Evolutionary conservation across 2,329 filamentous ascomycete genomes (phyloP).

Genomic region (Kalmusia sp.): DNA sequence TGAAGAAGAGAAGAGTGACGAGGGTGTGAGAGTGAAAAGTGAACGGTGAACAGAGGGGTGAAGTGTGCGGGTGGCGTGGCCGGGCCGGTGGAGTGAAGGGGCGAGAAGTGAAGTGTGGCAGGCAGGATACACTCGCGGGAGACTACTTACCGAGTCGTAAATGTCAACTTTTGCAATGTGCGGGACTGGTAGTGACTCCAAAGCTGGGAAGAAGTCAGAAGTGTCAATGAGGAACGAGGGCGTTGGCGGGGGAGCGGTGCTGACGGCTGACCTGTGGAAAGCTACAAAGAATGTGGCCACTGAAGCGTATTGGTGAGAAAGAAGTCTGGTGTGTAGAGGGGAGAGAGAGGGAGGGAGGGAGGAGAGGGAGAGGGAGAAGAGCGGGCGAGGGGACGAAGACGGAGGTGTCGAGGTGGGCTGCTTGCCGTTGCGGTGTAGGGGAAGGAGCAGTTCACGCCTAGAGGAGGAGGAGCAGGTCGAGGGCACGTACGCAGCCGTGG

Average conservation of each 20-base stretch:
- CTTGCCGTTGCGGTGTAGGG: constrained; percentile 29
- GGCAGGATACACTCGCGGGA: too few species aligned
- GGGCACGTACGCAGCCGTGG: constrained; percentile 21
- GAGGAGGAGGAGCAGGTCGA: constrained; percentile 19
- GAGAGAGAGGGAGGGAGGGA: constrained; percentile 33
- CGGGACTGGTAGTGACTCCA: constrained; percentile 49
- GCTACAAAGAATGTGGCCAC: constrained; percentile 55
- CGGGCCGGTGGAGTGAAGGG: constrained; percentile 6
- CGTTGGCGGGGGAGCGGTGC: constrained; percentile 6
- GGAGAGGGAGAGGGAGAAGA: constrained; percentile 20
- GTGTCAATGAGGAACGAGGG: background rate
- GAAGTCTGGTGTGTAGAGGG: constrained; percentile 42
- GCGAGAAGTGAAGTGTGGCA: constrained; percentile 16
- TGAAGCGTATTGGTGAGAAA: constrained; percentile 51
- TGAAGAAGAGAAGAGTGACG: constrained; percentile 13
- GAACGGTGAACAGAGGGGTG: constrained; percentile 2
- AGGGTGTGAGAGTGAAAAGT: constrained; percentile 23
- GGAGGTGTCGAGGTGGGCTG: constrained; percentile 28
- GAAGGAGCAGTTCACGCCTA: constrained; percentile 36
- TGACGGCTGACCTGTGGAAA: constrained; percentile 46
- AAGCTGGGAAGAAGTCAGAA: constrained; percentile 35
- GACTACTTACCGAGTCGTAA: constrained; percentile 48
- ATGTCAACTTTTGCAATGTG: constrained; percentile 50
- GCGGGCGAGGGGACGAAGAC: constrained; percentile 5
- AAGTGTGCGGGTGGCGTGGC: constrained; percentile 5